These are phyloP conservation scores for Handroanthus guayacan DNA, from an alignment of 257 asterid genomes.

Conservation along the genomic window DNA sequence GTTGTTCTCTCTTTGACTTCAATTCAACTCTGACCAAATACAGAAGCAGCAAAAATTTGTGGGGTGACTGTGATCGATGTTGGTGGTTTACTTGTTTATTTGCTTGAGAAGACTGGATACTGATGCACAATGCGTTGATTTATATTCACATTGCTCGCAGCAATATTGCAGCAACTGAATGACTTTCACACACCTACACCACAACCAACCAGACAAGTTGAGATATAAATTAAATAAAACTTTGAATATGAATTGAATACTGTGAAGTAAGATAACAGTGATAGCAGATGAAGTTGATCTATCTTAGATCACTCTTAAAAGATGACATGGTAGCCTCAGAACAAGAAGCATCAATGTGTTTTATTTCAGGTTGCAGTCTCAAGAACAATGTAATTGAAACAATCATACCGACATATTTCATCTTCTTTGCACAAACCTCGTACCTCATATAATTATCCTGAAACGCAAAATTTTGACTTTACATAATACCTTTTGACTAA, in stretches of 20 bases:
- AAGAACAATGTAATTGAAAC: background rate
- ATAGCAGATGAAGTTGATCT: too few species aligned
- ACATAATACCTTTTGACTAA: too few species aligned
- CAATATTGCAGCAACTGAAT: slow-evolving; percentile 79
- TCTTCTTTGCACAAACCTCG: background rate
- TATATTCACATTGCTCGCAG: slow-evolving; percentile 83
- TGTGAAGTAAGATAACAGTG: too few species aligned
- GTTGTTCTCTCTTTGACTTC: background rate
- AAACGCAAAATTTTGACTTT: too few species aligned
- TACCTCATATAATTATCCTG: background rate
- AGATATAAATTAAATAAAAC: background rate
- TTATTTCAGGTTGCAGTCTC: background rate
- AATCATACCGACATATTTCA: background rate
- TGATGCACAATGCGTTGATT: slow-evolving; percentile 96
- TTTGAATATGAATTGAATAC: background rate
- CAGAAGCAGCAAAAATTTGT: background rate
- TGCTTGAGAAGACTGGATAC: slow-evolving; percentile 82
- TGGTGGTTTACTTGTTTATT: slow-evolving; percentile 54
- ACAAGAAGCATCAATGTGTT: too few species aligned
- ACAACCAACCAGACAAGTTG: slow-evolving; percentile 26
- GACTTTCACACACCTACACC: slow-evolving; percentile 76
- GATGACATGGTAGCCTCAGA: too few species aligned
- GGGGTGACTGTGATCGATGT: background rate
- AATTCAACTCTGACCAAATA: background rate
- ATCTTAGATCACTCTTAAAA: too few species aligned